Conservation (phyloP, 2,329 filamentous ascomycete species). For the Thermothelomyces thermophilus region DNA sequence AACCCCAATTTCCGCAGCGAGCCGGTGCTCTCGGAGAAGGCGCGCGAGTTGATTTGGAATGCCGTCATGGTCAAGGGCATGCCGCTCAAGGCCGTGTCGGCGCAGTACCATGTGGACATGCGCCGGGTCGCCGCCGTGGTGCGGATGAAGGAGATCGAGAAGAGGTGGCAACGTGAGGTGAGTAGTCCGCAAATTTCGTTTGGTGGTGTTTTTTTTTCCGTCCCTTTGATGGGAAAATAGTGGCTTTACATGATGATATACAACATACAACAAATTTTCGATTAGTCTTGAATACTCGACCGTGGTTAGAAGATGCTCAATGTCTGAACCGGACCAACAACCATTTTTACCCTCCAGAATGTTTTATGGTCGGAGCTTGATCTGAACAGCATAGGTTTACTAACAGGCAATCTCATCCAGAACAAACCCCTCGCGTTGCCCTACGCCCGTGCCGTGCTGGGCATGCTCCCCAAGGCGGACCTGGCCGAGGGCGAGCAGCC, state of each 20-base stretch:
- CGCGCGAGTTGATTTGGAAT: constrained; percentile 67
- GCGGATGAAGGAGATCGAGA: constrained; percentile 78
- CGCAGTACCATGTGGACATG: constrained; percentile 71
- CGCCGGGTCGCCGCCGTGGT: constrained; percentile 80
- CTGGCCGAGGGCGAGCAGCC: constrained; percentile 43
- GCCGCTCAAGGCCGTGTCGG: constrained; percentile 69
- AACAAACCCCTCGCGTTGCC: constrained; percentile 68
- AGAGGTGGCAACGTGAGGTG: constrained; percentile 69
- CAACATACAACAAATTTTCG: constrained; percentile 77
- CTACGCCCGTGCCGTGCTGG: constrained; percentile 68
- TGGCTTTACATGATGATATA: constrained; percentile 45
- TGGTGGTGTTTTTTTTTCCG: constrained; percentile 8
- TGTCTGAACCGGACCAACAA: constrained; percentile 50
- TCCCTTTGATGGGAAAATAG: constrained; percentile 6
- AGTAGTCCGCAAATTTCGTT: constrained; percentile 36
- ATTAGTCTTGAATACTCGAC: constrained; percentile 99
- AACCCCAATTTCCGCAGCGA: constrained; percentile 67
- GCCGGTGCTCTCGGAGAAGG: constrained; percentile 64
- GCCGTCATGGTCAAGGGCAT: constrained; percentile 59
- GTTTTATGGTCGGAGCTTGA: not conserved
- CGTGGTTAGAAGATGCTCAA: constrained; percentile 76
- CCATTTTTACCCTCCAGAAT: too few relatives aligned
- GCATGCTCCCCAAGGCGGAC: constrained; percentile 71
- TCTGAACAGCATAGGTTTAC: not conserved
- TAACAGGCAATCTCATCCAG: constrained; percentile 42